Base-by-base conservation (phyloP, 257 asterid genomes). In the Echium plantagineum region DNA sequence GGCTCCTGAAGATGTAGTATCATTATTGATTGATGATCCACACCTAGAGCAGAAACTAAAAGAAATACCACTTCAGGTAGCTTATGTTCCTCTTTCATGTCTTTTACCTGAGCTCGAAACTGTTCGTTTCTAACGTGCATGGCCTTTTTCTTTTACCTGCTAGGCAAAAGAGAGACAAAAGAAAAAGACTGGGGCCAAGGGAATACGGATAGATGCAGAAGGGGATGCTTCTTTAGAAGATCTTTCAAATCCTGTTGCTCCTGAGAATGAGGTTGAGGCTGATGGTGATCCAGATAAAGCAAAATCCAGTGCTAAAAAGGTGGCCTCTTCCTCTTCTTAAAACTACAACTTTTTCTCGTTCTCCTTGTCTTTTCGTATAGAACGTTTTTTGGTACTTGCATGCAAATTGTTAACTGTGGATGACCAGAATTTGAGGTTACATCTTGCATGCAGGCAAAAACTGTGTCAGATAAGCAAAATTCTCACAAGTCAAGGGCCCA, bases 1-100 rank as follows among this genome's bases (percentile, higher is more conserved):
- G 81, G 96, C 95, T 69, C 95, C 96, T n/a, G 98, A 91, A 72
- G 94, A 85, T 72, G 96, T 91, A 19, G 87, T 91, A 8, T 88
- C 98, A 13, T 81, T 91, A 70, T 64, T 88, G 71, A 84, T 91
- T 55, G 98, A 91, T 62, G 98, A 91, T 74, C 81, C 95, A 46
- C 98, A 82, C 47, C 70, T 91, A 76, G 98, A 91, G 74, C 94
- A 88, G 78, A 91, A 91, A 75, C 73, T 88, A 24, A 91, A 88
- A 78, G 80, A 88, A 78, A 94, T 84, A 72, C 94, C 98, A 5
- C 86, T 82, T 64, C 95, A 91, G 98, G 98, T 91, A 59, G 38
- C 65, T 26, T 52, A 5, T 56, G 24, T 21, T 18, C 21, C 12
- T 47, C 19, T 7, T 57, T 18, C 58, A 51, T 6, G n/a, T 22